phyloP scores from a whole-genome alignment of 2,329 filamentous ascomycete genomes.

The Rhinocladiella mackenziei region DNA sequence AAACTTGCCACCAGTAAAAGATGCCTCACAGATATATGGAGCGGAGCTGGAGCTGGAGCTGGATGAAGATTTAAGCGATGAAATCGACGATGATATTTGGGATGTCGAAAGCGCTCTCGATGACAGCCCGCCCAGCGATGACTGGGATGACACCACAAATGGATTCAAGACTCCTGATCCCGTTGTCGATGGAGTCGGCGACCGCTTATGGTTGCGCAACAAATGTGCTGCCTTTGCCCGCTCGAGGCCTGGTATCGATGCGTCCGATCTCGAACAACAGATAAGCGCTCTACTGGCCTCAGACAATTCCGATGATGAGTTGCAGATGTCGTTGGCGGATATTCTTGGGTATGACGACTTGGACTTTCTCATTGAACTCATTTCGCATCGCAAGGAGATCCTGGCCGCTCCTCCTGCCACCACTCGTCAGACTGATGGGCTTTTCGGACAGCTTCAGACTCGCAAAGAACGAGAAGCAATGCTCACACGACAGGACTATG shows the following conservation, averaged over 20 bases:
- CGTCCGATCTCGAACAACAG: conserved; percentile 70
- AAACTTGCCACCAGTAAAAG: conserved; percentile 49
- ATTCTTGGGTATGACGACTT: conserved; percentile 89
- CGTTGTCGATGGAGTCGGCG: conserved; percentile 43
- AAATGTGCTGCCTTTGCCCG: conserved; percentile 65
- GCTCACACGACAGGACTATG: conserved; percentile 68
- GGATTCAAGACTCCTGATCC: conserved; percentile 36
- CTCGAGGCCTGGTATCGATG: conserved; percentile 62
- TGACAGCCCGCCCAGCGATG: conserved; percentile 51
- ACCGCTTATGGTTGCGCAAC: conserved; percentile 64
- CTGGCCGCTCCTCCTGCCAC: conserved; percentile 41
- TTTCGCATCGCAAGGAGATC: conserved; percentile 70
- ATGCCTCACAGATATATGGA: conserved; percentile 49
- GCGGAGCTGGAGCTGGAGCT: conserved; percentile 52
- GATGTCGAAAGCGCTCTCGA: conserved; percentile 62
- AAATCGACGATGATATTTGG: conserved; percentile 79
- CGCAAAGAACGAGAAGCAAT: conserved; percentile 74
- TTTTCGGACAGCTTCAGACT: conserved; percentile 61
- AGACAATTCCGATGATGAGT: conserved; percentile 69
- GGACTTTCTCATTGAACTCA: conserved; percentile 87
- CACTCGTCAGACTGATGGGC: conserved; percentile 41
- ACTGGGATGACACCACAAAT: conserved; percentile 58
- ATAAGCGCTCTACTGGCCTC: conserved; percentile 70
- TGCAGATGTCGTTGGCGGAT: conserved; percentile 87
- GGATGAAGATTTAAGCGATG: conserved; percentile 58